phyloP scores from a whole-genome alignment of 139 green algal genomes.

The Chlorella sp. region DNA sequence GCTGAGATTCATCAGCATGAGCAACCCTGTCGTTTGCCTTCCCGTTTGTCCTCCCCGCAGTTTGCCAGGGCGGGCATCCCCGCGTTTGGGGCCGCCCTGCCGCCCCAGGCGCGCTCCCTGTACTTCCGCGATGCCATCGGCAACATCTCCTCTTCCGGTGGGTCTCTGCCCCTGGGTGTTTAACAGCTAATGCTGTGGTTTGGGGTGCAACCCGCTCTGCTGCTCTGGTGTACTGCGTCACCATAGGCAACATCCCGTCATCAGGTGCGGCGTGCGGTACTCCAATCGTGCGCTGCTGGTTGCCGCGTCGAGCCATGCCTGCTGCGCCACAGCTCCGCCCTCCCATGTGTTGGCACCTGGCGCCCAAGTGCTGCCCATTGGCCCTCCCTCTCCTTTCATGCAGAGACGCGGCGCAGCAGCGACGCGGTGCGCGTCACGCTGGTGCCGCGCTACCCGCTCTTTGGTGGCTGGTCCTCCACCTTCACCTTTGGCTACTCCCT shows the following conservation, averaged over 20 bases:
- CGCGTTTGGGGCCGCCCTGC: conserved; percentile 56
- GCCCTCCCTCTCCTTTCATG: neutral
- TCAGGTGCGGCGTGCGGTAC: no score
- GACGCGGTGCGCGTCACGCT: conserved; percentile 57
- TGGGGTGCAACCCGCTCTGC: no score
- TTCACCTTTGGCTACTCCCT: conserved; percentile 79
- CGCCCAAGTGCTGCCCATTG: neutral
- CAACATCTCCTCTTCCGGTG: conserved; percentile 85
- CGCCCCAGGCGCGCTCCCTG: conserved; percentile 56
- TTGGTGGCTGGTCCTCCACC: conserved; percentile 79
- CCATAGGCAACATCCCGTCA: no score
- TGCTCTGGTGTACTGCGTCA: no score
- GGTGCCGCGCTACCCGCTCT: conserved; percentile 80
- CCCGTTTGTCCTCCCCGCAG: no score
- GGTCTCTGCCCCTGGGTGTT: neutral
- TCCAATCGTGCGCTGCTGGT: no score
- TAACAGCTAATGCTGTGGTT: no score
- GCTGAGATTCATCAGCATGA: no score
- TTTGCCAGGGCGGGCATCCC: conserved; percentile 41
- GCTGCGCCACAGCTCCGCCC: neutral
- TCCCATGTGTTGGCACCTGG: no score
- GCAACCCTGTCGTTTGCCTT: no score
- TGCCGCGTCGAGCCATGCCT: no score
- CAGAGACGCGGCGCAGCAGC: neutral
- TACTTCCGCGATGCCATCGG: conserved; percentile 93